phyloP scores from a whole-genome alignment of 1,284 basidiomycete species.

The Trametes sp. region DNA sequence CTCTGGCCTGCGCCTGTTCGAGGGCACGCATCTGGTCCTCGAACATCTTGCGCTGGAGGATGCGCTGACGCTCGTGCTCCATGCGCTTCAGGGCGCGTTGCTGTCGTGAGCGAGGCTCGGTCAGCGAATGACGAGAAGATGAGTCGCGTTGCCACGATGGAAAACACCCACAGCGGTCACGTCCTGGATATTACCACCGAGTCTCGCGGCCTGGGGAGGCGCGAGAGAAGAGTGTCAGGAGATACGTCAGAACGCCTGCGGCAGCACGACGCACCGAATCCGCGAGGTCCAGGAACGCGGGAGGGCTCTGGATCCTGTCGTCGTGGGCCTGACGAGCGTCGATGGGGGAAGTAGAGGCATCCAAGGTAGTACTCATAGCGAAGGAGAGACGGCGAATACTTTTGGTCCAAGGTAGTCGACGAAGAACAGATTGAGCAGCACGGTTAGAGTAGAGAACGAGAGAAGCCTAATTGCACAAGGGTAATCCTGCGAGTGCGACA shows the following conservation, averaged over 20 bases:
- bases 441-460: constrained; percentile 58
- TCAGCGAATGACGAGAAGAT: constrained; percentile 22
- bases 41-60: constrained; percentile 86
- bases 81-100: constrained; percentile 90
- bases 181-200: constrained; percentile 84
- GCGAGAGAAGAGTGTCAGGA: constrained; percentile 25
- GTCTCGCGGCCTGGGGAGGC: constrained; percentile 69
- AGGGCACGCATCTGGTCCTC: constrained; percentile 94
- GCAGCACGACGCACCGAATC: constrained; percentile 74
- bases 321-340: constrained; percentile 71
- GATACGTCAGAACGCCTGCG: constrained; percentile 30
- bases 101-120: constrained; percentile 17
- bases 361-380: constrained; percentile 73
- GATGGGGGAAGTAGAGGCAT: constrained; percentile 72
- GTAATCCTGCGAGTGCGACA: constrained; percentile 52
- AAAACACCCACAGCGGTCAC: constrained; percentile 72
- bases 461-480: constrained; percentile 74
- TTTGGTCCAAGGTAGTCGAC: constrained; percentile 61
- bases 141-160: constrained; percentile 6
- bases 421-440: constrained; percentile 62
- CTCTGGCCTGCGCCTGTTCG: constrained; percentile 91
- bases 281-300: constrained; percentile 88
- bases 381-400: constrained; percentile 54
- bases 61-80: constrained; percentile 89
- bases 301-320: constrained; percentile 83